Percentiles rank a stretch among this genome's conserved stretches.
phyloP scores from a whole-genome alignment of 768 basidiomycete species.

The Pisolithus microcarpus region DNA sequence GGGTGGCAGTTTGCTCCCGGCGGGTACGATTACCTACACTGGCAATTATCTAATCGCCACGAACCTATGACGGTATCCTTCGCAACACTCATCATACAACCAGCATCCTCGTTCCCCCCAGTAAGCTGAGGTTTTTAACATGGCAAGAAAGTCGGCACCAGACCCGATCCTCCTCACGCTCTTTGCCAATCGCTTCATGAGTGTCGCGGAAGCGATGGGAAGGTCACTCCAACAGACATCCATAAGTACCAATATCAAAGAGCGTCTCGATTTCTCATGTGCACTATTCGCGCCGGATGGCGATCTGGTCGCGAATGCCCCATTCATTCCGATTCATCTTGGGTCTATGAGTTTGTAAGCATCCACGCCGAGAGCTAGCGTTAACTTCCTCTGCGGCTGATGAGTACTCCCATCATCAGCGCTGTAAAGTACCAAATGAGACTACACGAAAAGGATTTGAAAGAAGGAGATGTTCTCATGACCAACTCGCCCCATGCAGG shows the following conservation, averaged over 20 bases:
- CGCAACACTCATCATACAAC: too few species aligned
- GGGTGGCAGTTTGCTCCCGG: too few species aligned
- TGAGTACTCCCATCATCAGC: conserved; percentile 28
- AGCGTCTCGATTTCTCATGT: conserved; percentile 91
- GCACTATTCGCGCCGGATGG: conserved; percentile 94
- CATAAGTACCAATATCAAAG: conserved; percentile 92
- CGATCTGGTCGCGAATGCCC: conserved; percentile 90
- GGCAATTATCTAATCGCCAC: too few species aligned
- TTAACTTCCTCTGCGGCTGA: neutral
- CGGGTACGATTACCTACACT: too few species aligned
- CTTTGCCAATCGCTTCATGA: conserved; percentile 97
- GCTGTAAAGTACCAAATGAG: conserved; percentile 90
- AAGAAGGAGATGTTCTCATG: conserved; percentile 90
- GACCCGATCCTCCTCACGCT: conserved; percentile 87
- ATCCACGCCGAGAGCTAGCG: neutral
- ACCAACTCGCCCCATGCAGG: conserved; percentile 87
- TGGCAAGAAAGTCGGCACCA: conserved; percentile 34
- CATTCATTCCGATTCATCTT: conserved; percentile 82
- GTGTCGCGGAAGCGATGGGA: conserved; percentile 95
- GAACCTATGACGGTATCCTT: too few species aligned
- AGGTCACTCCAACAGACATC: conserved; percentile 84
- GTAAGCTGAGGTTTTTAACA: neutral
- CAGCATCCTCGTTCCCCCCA: neutral
- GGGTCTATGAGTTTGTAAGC: conserved; percentile 89
- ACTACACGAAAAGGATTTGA: conserved; percentile 57